Evolutionary conservation across 1,284 basidiomycete genomes (phyloP), one percentile per base, ranked within the genome.

Genomic region (Cystobasidiaceae sp.): DNA sequence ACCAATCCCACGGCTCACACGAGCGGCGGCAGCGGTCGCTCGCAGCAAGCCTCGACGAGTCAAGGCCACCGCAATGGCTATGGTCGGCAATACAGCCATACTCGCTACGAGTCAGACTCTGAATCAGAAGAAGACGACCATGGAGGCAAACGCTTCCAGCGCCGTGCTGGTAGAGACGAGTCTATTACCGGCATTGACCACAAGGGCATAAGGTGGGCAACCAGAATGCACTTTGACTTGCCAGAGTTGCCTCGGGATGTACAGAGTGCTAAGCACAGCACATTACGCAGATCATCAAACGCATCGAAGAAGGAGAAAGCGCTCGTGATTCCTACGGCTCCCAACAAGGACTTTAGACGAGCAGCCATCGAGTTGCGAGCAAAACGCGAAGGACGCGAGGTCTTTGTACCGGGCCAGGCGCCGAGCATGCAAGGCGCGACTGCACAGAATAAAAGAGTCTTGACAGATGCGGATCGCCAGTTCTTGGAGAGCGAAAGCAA

Each of bases 261-360:
- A 25, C 39, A 17, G 23, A 17, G 28, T 21, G 23, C 21, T 37
- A 27, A 21, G 21, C 15, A 21, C 37, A 19, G 0, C 11, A n/a
- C n/a, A n/a, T 30, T 34, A n/a, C n/a, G n/a, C n/a, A 64, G 61
- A 21, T 56, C 52, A 1, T 46, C 61, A 41, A 46, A 51, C 30
- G 51, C 61, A 13, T 13, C 43, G 27, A 74, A 82, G 27, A 68
- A 74, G 15, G 75, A 85, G 48, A 83, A 80, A 2, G 88, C 88
- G 0, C 82, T 94, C 11, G 84, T 93, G 30, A 96, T 97, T 52
- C 86, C 90, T 3, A 80, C 89, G 0, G 79, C 88, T 44, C 81
- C 90, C 69, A 93, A 96, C 74, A 83, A 84, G 34, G 92, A 96
- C 75, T 97, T 93, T 92, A 81, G 89, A 48, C 86, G 79, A 79